phyloP scores from a whole-genome alignment of 2,329 filamentous ascomycete species.

The Fusarium sp. region DNA sequence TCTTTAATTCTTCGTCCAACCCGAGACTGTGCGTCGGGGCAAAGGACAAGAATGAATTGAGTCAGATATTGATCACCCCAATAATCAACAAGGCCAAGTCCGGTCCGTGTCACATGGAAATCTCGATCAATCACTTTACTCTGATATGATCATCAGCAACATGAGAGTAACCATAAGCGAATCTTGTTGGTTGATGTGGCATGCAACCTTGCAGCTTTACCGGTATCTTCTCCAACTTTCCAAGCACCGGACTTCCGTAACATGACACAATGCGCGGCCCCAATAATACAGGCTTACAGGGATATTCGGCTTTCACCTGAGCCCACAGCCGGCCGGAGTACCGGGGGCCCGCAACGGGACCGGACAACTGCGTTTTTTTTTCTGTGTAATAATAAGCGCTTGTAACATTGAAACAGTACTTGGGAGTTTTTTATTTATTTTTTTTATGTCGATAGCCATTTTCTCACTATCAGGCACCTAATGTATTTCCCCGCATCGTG shows the following conservation, averaged over 20 bases:
- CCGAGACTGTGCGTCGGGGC: slow-evolving; percentile 16
- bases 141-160: neutral
- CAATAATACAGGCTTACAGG: slow-evolving; percentile 16
- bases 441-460: neutral
- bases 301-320: slow-evolving; percentile 35
- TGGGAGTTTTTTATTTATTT: neutral
- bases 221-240: slow-evolving; percentile 36
- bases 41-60: slow-evolving; percentile 11
- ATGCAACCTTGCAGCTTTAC: slow-evolving; percentile 28
- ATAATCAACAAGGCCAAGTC: slow-evolving; percentile 8
- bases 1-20: slow-evolving; percentile 5
- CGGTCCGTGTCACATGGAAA: slow-evolving; percentile 23
- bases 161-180: too few relatives aligned
- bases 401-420: neutral
- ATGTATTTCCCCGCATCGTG: slow-evolving; percentile 23
- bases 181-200: too few relatives aligned
- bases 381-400: neutral
- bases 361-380: slow-evolving; percentile 26
- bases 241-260: neutral
- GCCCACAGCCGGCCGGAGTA: slow-evolving; percentile 38
- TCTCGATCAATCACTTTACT: neutral
- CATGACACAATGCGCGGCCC: slow-evolving; percentile 23
- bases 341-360: slow-evolving; percentile 28
- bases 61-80: slow-evolving; percentile 13
- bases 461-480: neutral